Evolutionary conservation across 345 rosid genomes (phyloP).

Genomic region (Zanthoxylum bungeanum): DNA sequence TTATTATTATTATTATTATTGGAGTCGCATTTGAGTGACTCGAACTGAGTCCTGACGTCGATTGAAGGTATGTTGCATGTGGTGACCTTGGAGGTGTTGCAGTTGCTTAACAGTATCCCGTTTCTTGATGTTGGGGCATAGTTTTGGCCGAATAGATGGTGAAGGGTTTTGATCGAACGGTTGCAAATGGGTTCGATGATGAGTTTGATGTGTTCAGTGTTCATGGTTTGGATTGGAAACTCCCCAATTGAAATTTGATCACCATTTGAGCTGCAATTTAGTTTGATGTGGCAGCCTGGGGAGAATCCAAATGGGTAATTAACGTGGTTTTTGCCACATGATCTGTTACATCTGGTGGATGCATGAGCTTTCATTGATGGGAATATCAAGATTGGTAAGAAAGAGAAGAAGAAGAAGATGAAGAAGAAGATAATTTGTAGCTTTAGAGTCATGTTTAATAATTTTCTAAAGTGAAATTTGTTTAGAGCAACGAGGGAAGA

Average conservation of each 20-base stretch:
- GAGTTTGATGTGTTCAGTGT: constrained; percentile 27
- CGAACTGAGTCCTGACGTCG: constrained; percentile 32
- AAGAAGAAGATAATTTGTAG: constrained; percentile 3
- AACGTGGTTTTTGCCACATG: constrained; percentile 30
- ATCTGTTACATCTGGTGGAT: constrained; percentile 33
- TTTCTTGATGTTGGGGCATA: constrained; percentile 44
- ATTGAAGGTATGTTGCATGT: constrained; percentile 34
- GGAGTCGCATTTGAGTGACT: constrained; percentile 5
- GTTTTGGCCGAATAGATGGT: constrained; percentile 32
- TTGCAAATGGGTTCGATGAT: constrained; percentile 37
- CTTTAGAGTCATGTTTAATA: neutral
- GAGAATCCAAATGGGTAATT: constrained; percentile 71
- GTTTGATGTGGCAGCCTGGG: constrained; percentile 39
- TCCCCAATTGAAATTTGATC: constrained; percentile 23
- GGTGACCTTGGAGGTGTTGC: neutral
- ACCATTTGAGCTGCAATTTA: constrained; percentile 41
- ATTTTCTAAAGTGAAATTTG: no score
- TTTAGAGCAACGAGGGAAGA: no score
- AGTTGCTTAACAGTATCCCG: constrained; percentile 41
- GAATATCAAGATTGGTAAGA: neutral
- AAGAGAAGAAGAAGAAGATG: no score
- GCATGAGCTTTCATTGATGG: neutral
- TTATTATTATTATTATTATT: no score
- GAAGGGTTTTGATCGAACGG: constrained; percentile 41
- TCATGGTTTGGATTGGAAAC: constrained; percentile 24